Evolutionary conservation across 345 rosid species (phyloP).

Genomic region (Hypericum perforatum): DNA sequence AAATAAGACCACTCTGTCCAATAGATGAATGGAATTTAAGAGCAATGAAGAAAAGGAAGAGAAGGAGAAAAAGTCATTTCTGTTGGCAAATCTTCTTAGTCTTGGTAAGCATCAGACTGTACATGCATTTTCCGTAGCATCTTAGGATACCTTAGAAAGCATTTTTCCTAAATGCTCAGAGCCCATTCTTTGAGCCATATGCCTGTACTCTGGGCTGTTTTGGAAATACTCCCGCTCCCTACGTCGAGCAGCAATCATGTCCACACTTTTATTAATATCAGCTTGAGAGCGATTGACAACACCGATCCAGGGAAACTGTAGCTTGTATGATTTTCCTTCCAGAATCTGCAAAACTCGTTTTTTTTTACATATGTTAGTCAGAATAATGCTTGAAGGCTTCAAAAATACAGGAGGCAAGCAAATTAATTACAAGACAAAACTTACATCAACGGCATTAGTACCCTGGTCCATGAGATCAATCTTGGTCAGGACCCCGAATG

Average conservation of each 20-base stretch:
- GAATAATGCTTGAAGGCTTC: slow-evolving; percentile 4
- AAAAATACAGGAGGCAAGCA: not conserved
- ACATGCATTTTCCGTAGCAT: not conserved
- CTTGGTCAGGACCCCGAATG: slow-evolving; percentile 84
- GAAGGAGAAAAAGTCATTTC: too few species aligned
- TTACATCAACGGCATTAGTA: slow-evolving; percentile 90
- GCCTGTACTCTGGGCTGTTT: slow-evolving; percentile 53
- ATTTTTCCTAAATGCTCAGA: slow-evolving; percentile 83
- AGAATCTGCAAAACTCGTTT: slow-evolving; percentile 45
- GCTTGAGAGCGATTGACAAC: slow-evolving; percentile 98
- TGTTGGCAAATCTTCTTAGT: too few species aligned
- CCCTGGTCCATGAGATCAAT: slow-evolving; percentile 97
- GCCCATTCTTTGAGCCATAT: slow-evolving; percentile 76
- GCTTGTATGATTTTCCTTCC: slow-evolving; percentile 82
- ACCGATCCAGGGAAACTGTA: slow-evolving; percentile 90
- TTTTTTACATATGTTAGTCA: slow-evolving; percentile 6
- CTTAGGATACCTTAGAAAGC: slow-evolving; percentile 73
- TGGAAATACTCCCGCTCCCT: slow-evolving; percentile 80
- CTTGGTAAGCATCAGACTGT: not conserved
- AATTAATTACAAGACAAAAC: slow-evolving; percentile 20
- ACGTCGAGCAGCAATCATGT: slow-evolving; percentile 96
- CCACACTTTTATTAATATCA: slow-evolving; percentile 91
- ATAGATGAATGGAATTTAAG: too few species aligned
- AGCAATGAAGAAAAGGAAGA: too few species aligned
- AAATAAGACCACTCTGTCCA: too few species aligned